Base-by-base conservation (phyloP, 805 yeast genomes). In the Metschnikowia vanudenii region DNA sequence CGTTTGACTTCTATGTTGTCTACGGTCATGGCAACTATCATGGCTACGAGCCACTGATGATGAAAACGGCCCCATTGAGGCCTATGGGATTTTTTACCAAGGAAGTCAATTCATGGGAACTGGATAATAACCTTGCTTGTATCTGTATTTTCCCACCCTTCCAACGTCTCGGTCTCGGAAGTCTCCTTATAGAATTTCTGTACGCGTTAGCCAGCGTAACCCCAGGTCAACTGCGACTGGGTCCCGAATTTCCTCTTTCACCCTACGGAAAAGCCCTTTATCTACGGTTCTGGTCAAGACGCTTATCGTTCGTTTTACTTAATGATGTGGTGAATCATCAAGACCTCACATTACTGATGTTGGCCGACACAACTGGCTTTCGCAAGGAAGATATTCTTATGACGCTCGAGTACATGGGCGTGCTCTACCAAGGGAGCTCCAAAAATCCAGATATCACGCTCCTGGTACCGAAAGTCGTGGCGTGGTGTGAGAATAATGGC, bases 191-290 rank as follows among this genome's bases (percentile, higher is more conserved):
- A 13, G 88, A 88, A 50, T 87, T 89, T 54, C 88, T 95, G 32
- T 94, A 92, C 60, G 82, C 76, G 26, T 62, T 91, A 17, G 88
- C 96, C 0, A 69, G 51, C 35, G 47, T 55, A 13, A 67, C 79
- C 33, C 76, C 75, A 13, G 87, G 86, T 36, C 81, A 79, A 26
- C 55, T 71, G 17, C 64, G 79, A 1, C 89, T 96, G 49, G 96
- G 97, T 0, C 99, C 99, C 0, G 99, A 94, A 61, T 77, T 82
- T 53, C 99, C 99, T 0, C 68, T 94, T 9, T 86, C 96, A 5
- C 84, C 85, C 0, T 86, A 82, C 64, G 99, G 99, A 0, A 74
- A 76, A 43, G 68, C 79, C 9, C 79, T 91, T 6, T 94, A 90
- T 59, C 59, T 86, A 16, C 68, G 76, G 13, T 91, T 79, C 64